phyloP scores from a whole-genome alignment of 2,329 filamentous ascomycete species.

The Bipolaris zeicola region DNA sequence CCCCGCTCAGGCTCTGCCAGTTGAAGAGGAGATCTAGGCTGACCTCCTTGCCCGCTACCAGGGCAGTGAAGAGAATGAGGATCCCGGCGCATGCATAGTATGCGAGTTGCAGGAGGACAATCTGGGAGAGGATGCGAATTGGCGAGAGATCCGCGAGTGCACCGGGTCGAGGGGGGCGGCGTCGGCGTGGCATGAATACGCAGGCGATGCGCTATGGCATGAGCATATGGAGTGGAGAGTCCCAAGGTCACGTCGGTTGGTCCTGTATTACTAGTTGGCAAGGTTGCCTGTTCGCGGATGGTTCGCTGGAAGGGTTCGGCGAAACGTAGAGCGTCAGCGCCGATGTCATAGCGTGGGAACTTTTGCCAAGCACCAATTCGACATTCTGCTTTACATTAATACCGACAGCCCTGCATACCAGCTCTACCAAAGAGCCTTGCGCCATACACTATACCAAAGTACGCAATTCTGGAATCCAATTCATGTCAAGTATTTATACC shows the following conservation, averaged over 20 bases:
- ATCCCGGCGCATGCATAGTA: constrained; percentile 67
- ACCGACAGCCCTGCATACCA: background rate
- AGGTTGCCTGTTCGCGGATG: constrained; percentile 27
- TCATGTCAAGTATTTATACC: too few species aligned
- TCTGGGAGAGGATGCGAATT: constrained; percentile 69
- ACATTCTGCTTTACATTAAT: constrained; percentile 3
- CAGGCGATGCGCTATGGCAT: constrained; percentile 23
- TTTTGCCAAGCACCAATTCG: constrained; percentile 28
- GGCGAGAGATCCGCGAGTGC: constrained; percentile 70
- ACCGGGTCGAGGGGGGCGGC: constrained; percentile 68
- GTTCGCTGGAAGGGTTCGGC: constrained; percentile 17
- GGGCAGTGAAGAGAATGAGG: constrained; percentile 69
- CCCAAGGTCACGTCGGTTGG: constrained; percentile 1
- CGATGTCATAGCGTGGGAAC: constrained; percentile 25
- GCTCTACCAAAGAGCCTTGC: background rate
- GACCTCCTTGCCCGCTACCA: constrained; percentile 67
- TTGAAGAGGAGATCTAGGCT: constrained; percentile 64
- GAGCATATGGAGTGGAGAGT: constrained; percentile 23
- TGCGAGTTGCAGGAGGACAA: constrained; percentile 66
- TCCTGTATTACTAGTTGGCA: constrained; percentile 6
- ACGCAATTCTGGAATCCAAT: background rate
- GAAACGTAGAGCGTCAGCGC: constrained; percentile 20
- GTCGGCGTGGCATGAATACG: constrained; percentile 59
- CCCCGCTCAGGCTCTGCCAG: constrained; percentile 68
- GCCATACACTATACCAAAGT: background rate